A percentile compares a stretch with the other conserved stretches of the same genome.
phyloP scores from a whole-genome alignment of 2,329 filamentous ascomycete species.

The Trichoderma sp. region DNA sequence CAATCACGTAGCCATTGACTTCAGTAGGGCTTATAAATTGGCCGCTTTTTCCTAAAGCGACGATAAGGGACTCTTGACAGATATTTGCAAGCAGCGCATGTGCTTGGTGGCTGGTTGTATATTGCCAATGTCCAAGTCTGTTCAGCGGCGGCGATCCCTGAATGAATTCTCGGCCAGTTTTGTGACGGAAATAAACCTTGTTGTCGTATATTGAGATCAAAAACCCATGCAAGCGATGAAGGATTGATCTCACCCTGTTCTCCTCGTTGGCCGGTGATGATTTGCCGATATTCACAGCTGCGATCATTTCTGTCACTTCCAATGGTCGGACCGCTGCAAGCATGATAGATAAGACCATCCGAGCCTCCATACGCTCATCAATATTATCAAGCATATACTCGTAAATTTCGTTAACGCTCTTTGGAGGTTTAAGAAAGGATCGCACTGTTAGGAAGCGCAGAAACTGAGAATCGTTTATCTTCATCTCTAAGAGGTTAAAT shows the following conservation, averaged over 20 bases:
- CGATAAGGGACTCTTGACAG: background rate
- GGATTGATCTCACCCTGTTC: too few relatives aligned
- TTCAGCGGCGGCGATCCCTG: background rate
- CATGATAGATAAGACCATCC: conserved; percentile 26
- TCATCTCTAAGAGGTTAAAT: conserved; percentile 31
- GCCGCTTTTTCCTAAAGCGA: background rate
- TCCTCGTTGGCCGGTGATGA: background rate
- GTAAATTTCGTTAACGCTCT: conserved; percentile 31
- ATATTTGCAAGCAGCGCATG: background rate
- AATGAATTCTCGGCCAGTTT: conserved; percentile 34
- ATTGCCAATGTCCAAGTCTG: background rate
- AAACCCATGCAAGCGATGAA: conserved; percentile 31
- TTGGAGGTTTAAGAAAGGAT: conserved; percentile 26
- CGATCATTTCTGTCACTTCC: conserved; percentile 28
- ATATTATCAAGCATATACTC: conserved; percentile 29
- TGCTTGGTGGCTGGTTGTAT: background rate
- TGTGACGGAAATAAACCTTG: conserved; percentile 31
- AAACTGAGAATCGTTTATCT: too few relatives aligned
- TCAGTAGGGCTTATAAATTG: background rate
- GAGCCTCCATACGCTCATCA: conserved; percentile 6
- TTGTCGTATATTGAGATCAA: conserved; percentile 29
- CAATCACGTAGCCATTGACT: too few relatives aligned
- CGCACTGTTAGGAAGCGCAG: background rate
- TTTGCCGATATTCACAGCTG: conserved; percentile 25
- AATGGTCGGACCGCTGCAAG: conserved; percentile 27